phyloP scores from a whole-genome alignment of 1,139 yeast species.

The Magnusiomyces paraingens region DNA sequence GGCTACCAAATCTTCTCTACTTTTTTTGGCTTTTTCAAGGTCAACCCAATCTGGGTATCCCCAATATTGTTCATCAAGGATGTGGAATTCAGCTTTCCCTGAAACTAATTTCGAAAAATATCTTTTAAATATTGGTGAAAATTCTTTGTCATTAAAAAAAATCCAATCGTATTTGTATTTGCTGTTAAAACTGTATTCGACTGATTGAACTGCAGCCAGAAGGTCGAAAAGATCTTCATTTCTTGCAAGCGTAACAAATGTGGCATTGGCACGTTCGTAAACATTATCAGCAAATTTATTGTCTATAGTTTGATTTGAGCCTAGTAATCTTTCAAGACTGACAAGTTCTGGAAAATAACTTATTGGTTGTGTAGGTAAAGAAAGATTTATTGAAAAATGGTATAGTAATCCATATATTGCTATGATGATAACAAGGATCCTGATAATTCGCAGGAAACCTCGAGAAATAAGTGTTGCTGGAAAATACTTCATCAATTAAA shows the following conservation, averaged over 20 bases:
- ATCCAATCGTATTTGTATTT: conserved; percentile 77
- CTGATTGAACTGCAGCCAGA: conserved; percentile 55
- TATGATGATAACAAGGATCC: too few species aligned
- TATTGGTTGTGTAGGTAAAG: too few species aligned
- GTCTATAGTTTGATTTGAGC: too few species aligned
- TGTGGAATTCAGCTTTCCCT: conserved; percentile 69
- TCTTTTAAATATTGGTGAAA: conserved; percentile 48
- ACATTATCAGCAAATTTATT: neutral
- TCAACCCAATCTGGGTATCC: conserved; percentile 50
- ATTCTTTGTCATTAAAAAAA: conserved; percentile 65
- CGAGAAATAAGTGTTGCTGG: too few species aligned
- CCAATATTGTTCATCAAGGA: conserved; percentile 66
- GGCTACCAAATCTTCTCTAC: conserved; percentile 49
- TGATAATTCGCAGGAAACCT: too few species aligned
- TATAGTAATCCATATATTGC: too few species aligned
- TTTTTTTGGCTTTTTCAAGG: conserved; percentile 38
- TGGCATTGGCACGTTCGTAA: conserved; percentile 43
- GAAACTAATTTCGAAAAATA: conserved; percentile 78
- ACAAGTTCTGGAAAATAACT: too few species aligned
- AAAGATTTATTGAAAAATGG: too few species aligned
- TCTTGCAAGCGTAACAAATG: conserved; percentile 65
- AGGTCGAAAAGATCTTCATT: conserved; percentile 62
- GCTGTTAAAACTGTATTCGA: conserved; percentile 59
- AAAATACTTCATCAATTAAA: too few species aligned
- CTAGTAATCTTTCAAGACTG: too few species aligned